Conservation (phyloP, 2,329 filamentous ascomycete genomes). For the Alternaria sp. region DNA sequence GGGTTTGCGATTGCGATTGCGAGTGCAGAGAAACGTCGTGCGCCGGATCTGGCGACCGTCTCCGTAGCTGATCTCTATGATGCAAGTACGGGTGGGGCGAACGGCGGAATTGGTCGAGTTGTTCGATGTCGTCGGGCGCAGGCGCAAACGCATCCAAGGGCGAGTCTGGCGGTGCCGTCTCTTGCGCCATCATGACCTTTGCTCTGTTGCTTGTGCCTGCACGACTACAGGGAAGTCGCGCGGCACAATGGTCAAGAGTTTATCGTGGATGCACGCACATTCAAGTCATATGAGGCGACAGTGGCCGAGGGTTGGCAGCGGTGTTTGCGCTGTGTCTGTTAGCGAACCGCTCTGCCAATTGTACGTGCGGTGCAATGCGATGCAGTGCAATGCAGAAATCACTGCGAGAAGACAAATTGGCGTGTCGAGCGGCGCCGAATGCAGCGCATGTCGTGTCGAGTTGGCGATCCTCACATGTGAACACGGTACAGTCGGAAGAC, state of each 20-base stretch:
- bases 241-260: neutral
- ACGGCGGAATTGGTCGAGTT: slow-evolving; percentile 48
- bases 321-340: neutral
- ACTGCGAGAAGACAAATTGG: neutral
- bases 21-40: slow-evolving; percentile 4
- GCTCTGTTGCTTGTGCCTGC: neutral
- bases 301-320: neutral
- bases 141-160: slow-evolving; percentile 31
- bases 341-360: neutral
- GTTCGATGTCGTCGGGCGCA: slow-evolving; percentile 35
- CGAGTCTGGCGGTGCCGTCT: slow-evolving; percentile 23
- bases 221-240: neutral
- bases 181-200: slow-evolving; percentile 12
- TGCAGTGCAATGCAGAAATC: neutral
- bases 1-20: slow-evolving; percentile 25
- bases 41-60: slow-evolving; percentile 23
- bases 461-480: neutral
- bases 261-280: slow-evolving; percentile 1
- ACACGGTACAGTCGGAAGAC: no score
- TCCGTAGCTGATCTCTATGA: slow-evolving; percentile 37
- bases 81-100: slow-evolving; percentile 52
- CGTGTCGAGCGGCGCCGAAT: neutral
- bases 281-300: neutral
- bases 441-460: neutral
- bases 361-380: neutral